Evolutionary conservation across 2,329 filamentous ascomycete species (phyloP).

Genomic region (Onygenales sp.): DNA sequence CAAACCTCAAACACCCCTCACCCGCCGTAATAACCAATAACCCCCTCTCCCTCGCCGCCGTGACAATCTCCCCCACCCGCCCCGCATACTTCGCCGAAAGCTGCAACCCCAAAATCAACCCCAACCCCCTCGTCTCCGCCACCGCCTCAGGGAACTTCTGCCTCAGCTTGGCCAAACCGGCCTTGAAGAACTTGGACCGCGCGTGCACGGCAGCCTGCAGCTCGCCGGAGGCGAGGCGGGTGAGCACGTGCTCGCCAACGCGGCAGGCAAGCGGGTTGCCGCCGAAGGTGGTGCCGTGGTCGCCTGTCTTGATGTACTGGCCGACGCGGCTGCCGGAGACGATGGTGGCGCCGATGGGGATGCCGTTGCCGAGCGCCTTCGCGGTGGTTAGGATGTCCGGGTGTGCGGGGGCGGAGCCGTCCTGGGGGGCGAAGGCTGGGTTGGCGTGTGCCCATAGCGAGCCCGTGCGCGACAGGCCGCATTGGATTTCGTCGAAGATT

Average conservation of each 20-base stretch:
- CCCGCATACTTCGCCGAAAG: conserved; percentile 57
- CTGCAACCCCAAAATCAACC: conserved; percentile 81
- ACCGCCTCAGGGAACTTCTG: conserved; percentile 61
- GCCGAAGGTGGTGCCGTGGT: conserved; percentile 91
- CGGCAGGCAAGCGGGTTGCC: conserved; percentile 82
- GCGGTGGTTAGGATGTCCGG: conserved; percentile 90
- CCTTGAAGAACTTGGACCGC: conserved; percentile 55
- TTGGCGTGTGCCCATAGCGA: conserved; percentile 78
- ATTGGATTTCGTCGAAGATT: conserved; percentile 96
- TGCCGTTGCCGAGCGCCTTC: conserved; percentile 93
- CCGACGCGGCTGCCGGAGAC: conserved; percentile 55
- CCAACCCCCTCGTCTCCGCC: conserved; percentile 69
- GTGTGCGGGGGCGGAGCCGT: conserved; percentile 55
- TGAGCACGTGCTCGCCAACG: conserved; percentile 77
- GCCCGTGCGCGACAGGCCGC: conserved; percentile 79
- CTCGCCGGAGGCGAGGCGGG: conserved; percentile 59
- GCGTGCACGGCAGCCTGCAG: conserved; percentile 60
- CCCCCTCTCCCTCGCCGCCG: conserved; percentile 77
- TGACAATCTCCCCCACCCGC: conserved; percentile 53
- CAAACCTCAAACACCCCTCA: conserved; percentile 83
- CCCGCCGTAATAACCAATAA: conserved; percentile 87
- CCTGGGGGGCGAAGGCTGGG: conserved; percentile 45
- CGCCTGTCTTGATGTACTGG: conserved; percentile 61
- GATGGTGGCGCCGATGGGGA: conserved; percentile 81
- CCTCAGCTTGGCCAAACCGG: conserved; percentile 48